Evolutionary conservation across 2,329 filamentous ascomycete genomes (phyloP), one percentile per base, ranked within the genome.

Genomic region (Diplodia seriata): DNA sequence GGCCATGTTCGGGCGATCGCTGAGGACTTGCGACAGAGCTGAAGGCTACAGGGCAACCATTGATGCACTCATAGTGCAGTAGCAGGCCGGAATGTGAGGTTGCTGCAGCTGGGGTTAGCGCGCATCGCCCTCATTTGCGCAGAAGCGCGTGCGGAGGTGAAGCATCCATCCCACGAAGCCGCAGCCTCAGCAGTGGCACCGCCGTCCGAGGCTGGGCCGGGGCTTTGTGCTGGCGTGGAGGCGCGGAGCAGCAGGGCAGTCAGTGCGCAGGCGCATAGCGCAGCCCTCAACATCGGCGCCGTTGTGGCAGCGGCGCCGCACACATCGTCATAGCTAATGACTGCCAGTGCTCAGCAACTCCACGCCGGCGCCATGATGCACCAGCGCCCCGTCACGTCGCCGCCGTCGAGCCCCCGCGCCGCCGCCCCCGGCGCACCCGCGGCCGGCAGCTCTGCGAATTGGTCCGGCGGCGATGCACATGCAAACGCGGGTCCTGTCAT

Each of bases 311-410:
- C 43, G 20, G 23, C 23, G 23, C 23, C 23, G 23, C 23, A 11
- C 43, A 20, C n/a, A n/a, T 47, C 43, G n/a, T 47, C 18, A 47
- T 47, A 20, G 31, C 54, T 20, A 38, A 55, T 40, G 33, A 40
- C 54, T 56, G 54, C n/a, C n/a, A n/a, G n/a, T n/a, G n/a, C 54
- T 56, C 54, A 56, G 40, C 54, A 56, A 56, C 54, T 56, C 54
- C 54, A 56, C n/a, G 31, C 6, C 54, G 31, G n/a, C 31, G 12
- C 7, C 14, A 29, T 40, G 31, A 38, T 56, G 54, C 31, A 14
- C 20, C 31, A 38, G 31, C 54, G 54, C 31, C n/a, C 51, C 31
- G 15, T n/a, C 54, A 20, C 31, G 33, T n/a, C 43, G 54, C 36
- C 54, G 12, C 20, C 18, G 33, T 26, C 14, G 14, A 18, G 14